Percentiles rank a stretch among this genome's conserved stretches.
Evolutionary conservation across 2,329 filamentous ascomycete genomes (phyloP).

Genomic region (Exophiala spinifera): DNA sequence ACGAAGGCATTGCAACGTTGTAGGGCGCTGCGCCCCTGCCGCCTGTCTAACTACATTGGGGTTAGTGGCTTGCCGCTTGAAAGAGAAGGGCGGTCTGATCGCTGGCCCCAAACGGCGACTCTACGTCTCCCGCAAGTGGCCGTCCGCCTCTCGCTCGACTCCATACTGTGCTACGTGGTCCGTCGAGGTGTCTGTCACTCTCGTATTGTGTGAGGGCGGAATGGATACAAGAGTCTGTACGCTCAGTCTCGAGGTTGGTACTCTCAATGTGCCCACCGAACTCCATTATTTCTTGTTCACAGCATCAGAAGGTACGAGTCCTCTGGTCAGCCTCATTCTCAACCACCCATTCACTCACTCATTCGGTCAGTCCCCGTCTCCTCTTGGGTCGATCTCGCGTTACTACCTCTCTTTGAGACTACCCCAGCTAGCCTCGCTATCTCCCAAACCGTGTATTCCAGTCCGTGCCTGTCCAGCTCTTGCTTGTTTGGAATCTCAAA

Average conservation of each 20-base stretch:
- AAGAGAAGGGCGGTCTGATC: constrained; percentile 16
- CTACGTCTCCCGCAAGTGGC: not conserved
- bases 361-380: not conserved
- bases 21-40: constrained; percentile 21
- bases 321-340: not conserved
- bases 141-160: constrained; percentile 5
- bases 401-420: not conserved
- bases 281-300: too few species aligned
- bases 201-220: not conserved
- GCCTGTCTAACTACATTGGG: constrained; percentile 1
- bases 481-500: not conserved
- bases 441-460: not conserved
- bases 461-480: not conserved
- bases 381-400: not conserved
- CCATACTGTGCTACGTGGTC: not conserved
- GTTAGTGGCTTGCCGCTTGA: constrained; percentile 16
- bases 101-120: constrained; percentile 7
- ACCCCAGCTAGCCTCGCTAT: not conserved
- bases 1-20: constrained; percentile 16
- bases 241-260: too few species aligned
- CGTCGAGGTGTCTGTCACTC: not conserved
- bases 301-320: too few species aligned
- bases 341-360: not conserved
- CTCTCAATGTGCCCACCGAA: too few species aligned
- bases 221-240: too few species aligned